Evolutionary conservation across 2,329 filamentous ascomycete genomes (phyloP), one percentile per base, ranked within the genome.

Genomic region (Trematosphaeria pertusa): DNA sequence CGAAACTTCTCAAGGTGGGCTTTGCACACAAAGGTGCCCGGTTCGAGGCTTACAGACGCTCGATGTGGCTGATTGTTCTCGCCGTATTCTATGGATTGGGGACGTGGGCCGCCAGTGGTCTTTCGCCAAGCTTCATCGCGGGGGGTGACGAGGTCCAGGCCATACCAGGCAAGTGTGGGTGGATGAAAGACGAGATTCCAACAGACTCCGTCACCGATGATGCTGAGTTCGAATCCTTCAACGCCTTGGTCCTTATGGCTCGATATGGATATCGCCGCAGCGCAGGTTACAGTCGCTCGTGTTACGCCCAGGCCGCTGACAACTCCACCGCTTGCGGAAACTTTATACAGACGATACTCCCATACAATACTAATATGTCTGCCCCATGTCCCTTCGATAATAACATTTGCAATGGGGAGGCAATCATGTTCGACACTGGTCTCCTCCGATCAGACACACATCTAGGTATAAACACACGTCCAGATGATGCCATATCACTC

Each of bases 401-500:
- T 12, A 49, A 55, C 10, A 43, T 50, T n/a, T 56, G 52, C 28
- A 50, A 48, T 19, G 46, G 40, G 3, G 2, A 35, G 14, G 52
- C 36, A 3, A 46, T 53, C 24, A 34, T 33, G 3, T 30, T 52
- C 9, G 52, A 56, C 15, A 50, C 43, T 6, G 46, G 46, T 5
- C 20, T 19, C 15, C 12, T 56, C 8, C 49, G 43, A 10, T 53
- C 49, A 9, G 46, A 48, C 28, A 5, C 15, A 6, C 30, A 53
- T 37, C 24, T 56, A 2, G 53, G 53, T 12, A 46, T 56, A 28
- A 53, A 56, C 17, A 50, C 53, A n/a, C 21, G 18, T 5, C 32
- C 44, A 3, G 35, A 53, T 18, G 45, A 46, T 15, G 43, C 30
- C 15, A 33, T 56, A 3, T 48, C 46, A 10, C 10, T 50, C 9